Evolutionary conservation across 1,284 basidiomycete species (phyloP).

Genomic region (Trametes pubescens): DNA sequence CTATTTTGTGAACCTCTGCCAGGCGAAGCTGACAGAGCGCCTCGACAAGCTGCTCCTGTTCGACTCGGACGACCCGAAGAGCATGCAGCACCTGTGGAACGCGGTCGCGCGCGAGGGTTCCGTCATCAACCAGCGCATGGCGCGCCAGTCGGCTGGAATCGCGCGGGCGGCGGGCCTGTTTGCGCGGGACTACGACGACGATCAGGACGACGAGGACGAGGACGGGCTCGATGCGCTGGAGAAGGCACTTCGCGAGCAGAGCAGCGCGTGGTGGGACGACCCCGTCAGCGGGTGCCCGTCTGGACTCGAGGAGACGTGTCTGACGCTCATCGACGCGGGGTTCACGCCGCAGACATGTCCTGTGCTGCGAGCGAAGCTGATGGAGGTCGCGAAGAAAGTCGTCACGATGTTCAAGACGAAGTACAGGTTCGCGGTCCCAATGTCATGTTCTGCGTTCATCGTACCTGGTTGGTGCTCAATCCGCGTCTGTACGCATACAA

Average conservation of each 20-base stretch:
- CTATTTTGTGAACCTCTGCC: not conserved
- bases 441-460: constrained; percentile 51
- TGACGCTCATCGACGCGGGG: constrained; percentile 48
- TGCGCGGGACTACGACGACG: constrained; percentile 30
- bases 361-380: constrained; percentile 48
- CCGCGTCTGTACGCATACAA: no score
- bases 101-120: constrained; percentile 44
- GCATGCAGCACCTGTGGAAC: constrained; percentile 43
- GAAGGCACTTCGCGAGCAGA: constrained; percentile 25
- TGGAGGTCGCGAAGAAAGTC: constrained; percentile 43
- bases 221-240: constrained; percentile 31
- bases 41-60: constrained; percentile 43
- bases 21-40: constrained; percentile 5
- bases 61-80: constrained; percentile 26
- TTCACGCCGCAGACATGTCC: constrained; percentile 46
- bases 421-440: constrained; percentile 43
- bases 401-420: constrained; percentile 38
- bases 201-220: constrained; percentile 29
- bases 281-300: constrained; percentile 51
- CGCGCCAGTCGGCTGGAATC: constrained; percentile 42
- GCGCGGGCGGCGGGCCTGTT: constrained; percentile 41
- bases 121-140: constrained; percentile 43
- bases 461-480: constrained; percentile 47
- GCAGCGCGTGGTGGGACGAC: constrained; percentile 48
- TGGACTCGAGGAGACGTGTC: constrained; percentile 49